phyloP scores from a whole-genome alignment of 2,329 filamentous ascomycete species.

The Phoma sp. region DNA sequence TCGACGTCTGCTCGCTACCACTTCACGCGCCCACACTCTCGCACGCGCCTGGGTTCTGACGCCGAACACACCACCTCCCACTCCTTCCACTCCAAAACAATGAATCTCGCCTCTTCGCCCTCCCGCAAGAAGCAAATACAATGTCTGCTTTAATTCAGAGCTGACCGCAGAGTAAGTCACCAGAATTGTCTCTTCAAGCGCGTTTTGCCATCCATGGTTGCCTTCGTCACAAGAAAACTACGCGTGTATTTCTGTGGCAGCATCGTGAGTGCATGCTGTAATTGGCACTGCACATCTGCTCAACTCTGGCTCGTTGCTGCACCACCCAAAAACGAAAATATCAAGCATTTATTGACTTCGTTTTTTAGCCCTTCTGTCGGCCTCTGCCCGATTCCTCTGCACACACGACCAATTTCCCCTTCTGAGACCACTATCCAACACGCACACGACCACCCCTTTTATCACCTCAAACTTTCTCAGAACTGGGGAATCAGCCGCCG shows the following conservation, averaged over 20 bases:
- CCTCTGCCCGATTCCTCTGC: conserved; percentile 24
- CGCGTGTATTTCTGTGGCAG: not conserved
- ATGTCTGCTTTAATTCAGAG: conserved; percentile 37
- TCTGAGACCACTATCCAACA: conserved; percentile 6
- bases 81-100: conserved; percentile 15
- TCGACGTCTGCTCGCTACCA: conserved; percentile 26
- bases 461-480: not conserved
- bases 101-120: conserved; percentile 38
- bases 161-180: conserved; percentile 36
- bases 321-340: not conserved
- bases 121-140: conserved; percentile 35
- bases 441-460: conserved; percentile 4
- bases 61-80: conserved; percentile 18
- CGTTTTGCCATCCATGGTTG: not conserved
- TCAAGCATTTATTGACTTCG: conserved; percentile 15
- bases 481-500: not conserved
- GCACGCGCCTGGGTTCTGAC: conserved; percentile 7
- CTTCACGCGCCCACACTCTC: conserved; percentile 10
- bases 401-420: conserved; percentile 17
- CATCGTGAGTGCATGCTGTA: not conserved
- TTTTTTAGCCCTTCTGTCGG: conserved; percentile 26
- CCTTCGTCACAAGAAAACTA: no score
- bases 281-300: not conserved
- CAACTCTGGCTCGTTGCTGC: not conserved
- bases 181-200: not conserved